Evolutionary conservation across 2,329 filamentous ascomycete genomes (phyloP).

Genomic region (Sarocladium brachiariae): DNA sequence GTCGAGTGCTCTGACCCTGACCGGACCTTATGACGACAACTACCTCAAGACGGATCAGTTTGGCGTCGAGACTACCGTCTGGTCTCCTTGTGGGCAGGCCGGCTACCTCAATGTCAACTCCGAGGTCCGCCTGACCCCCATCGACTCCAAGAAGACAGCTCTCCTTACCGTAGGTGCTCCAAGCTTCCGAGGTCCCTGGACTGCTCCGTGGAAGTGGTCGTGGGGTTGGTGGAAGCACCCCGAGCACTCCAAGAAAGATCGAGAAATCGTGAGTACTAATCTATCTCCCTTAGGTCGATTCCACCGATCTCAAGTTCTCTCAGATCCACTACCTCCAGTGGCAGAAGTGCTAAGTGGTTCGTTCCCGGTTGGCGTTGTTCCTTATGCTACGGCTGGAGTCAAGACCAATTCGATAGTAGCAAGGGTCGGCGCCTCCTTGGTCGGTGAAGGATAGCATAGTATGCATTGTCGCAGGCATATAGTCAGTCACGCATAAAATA

Average conservation of each 20-base stretch:
- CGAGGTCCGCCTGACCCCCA: conserved; percentile 7
- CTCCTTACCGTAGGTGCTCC: conserved; percentile 9
- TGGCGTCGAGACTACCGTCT: conserved; percentile 7
- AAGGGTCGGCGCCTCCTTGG: background rate
- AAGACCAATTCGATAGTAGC: background rate
- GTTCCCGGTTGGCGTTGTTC: background rate
- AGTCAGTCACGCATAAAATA: no score
- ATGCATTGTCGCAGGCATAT: no score
- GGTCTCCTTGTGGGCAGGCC: conserved; percentile 6
- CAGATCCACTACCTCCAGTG: conserved; percentile 10
- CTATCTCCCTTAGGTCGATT: conserved; percentile 6
- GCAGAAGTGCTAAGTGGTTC: conserved; percentile 7
- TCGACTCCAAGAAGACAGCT: conserved; percentile 9
- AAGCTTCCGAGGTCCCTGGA: background rate
- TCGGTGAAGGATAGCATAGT: background rate
- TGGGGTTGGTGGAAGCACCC: background rate
- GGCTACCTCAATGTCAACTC: conserved; percentile 9
- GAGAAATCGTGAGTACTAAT: conserved; percentile 6
- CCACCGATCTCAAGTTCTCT: conserved; percentile 10
- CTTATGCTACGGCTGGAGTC: background rate
- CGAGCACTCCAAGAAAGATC: background rate
- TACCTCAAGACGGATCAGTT: conserved; percentile 9
- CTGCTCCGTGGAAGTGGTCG: background rate
- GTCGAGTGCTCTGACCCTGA: conserved; percentile 4
- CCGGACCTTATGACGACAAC: conserved; percentile 8